Evolutionary conservation across 495 filamentous ascomycete genomes (phyloP), one percentile per base, ranked within the genome.

Genomic region (Daldinia loculata): DNA sequence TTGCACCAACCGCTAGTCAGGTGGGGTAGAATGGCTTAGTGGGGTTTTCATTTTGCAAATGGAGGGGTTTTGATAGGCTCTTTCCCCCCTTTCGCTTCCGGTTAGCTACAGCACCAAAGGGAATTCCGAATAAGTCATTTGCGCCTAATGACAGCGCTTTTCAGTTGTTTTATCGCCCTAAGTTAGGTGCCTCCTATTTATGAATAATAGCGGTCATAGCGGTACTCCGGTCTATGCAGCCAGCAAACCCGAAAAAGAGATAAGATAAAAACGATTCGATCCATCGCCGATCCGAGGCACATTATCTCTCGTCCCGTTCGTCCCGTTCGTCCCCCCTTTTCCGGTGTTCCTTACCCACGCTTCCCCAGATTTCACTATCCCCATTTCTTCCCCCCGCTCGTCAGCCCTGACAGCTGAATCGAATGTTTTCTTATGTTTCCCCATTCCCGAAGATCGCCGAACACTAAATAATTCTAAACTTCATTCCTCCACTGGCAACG

Each of bases 1-100:
- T 59, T 36, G 55, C 29, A 38, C 36, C n/a, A 27, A 27, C 29
- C 24, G 36, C 29, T 24, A 14, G 56, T 60, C 14, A 27, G 22
- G 38, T 39, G 24, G 30, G 24, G 36, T 45, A 27, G 6, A 24
- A 24, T 9, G 56, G n/a, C 19, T 43, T 29, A 55, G 64, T 68
- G 60, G 64, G 64, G 63, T 60, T 53, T 17, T 43, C 17, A 6
- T n/a, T 66, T 72, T 71, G 43, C 26, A 74, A 71, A 71, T 74
- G 56, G 70, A 59, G 50, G 51, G 70, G 61, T 51, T 66, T 24
- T 73, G 61, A 73, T 73, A 66, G 61, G 70, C 9, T 45, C 50
- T 26, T 24, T 29, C 56, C 24, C n/a, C 27, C 36, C 56, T 50
- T 52, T 52, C 32, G 51, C 39, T 56, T 70, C 59, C 66, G 66